Evolutionary conservation across 116 monocot genomes (phyloP), one percentile per base, ranked within the genome.

Genomic region (Cymodocea nodosa): DNA sequence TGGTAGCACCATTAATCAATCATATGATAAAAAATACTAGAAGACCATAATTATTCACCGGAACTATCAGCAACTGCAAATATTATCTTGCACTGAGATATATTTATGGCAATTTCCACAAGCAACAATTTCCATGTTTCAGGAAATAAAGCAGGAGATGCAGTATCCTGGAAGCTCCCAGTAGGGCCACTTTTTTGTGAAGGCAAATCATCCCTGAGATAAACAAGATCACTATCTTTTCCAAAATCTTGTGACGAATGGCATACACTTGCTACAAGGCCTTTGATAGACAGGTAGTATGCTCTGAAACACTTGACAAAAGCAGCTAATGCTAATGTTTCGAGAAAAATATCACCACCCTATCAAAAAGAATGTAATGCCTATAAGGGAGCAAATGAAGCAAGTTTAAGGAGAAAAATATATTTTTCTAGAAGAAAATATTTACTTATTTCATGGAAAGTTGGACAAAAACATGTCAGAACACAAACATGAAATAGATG

Each of bases 291-390:
- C 19, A 73, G 49, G 52, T 54, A 64, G 69, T 83, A 93, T 64
- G 48, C 76, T 65, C 66, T 73, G 40, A 70, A 65, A 73, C 75
- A 82, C 23, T 78, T 50, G 54, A 82, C 54, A 75, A 83, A 88
- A 67, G 68, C 71, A 67, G 83, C 77, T 52, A 88, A 39, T 63
- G 88, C 74, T 63, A 74, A 63, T 70, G 80, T 75, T 68, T 89
- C 93, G 73, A 93, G 62, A 82, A 80, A 85, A 51, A 83, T 51
- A 59, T 54, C 67, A 49, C 88, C 89, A 59, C 85, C 89, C 93
- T 93, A 85, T 68, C 53, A 62, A 77, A 62, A 0, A 73, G 11
- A 67, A 23, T 39, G n/a, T 63, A 44, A 60, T 60, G 60, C 4
- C 16, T 12, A 60, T 60, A 25, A 60, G 52, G 35, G 60, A 60